Base-by-base conservation (phyloP, 169 alveolate species). In the Sarcocystis neurona region DNA sequence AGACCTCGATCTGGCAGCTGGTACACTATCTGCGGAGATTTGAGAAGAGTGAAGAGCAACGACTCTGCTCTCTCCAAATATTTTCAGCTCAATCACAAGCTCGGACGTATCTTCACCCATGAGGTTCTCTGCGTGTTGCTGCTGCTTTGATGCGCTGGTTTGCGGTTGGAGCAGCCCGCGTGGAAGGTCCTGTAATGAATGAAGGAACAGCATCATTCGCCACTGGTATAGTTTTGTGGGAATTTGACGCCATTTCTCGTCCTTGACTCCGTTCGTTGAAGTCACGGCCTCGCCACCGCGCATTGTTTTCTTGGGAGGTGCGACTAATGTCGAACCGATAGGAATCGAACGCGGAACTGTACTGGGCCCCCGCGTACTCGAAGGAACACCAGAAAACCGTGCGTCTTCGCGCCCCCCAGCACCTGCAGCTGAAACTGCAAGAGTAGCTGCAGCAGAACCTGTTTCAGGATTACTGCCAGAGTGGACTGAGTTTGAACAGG, bases 171-270 rank as follows among this genome's bases (percentile, higher is more conserved):
- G 27, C 39, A 72, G 53, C 34, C 41, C 58, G 46, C 39, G 10
- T 6, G 88, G 88, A 46, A 79, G 77, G 66, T 88, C 92, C 47
- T 88, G 89, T 8, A 88, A 66, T 48, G 92, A 79, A 30, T 88
- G 89, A 23, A 88, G 75, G 88, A 88, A 88, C 77, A 88, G 92
- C 92, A 88, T 88, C 89, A 88, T 82, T n/a, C 92, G 88, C 92
- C 92, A 88, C 79, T 88, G 92, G 41, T 88, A 79, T n/a, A 88
- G 75, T 15, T 86, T 86, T 27, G 92, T 84, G n/a, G 92, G 92
- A 78, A 88, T 46, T 60, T 88, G 91, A 6, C 50, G 82, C 48
- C 82, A 32, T 8, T 53, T 48, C 8, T 72, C 82, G 3, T 72
- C 82, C 56, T 72, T 72, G 56, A 56, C 12, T 53, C 5, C 27